phyloP scores from a whole-genome alignment of 1,284 basidiomycete genomes.

The Porodaedalea pini region DNA sequence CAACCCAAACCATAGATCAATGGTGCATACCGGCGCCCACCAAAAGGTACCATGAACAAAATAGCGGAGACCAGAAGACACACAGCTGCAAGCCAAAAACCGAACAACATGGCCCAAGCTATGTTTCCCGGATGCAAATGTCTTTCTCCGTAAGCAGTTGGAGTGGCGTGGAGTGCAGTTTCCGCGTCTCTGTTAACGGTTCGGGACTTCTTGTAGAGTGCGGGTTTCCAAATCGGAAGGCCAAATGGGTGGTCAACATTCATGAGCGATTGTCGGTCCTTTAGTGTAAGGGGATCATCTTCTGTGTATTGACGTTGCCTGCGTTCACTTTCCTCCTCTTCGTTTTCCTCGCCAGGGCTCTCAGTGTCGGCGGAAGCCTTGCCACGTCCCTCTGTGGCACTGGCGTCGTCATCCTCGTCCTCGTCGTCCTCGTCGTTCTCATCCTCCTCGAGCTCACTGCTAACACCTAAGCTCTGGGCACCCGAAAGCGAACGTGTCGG shows the following conservation, averaged over 20 bases:
- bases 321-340: slow-evolving; percentile 37
- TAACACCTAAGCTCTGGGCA: slow-evolving; percentile 56
- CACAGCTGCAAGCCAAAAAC: slow-evolving; percentile 84
- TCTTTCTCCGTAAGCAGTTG: slow-evolving; percentile 87
- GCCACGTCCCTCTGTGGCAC: slow-evolving; percentile 16
- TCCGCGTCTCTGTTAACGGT: slow-evolving; percentile 97
- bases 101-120: slow-evolving; percentile 84
- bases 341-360: slow-evolving; percentile 31
- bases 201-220: slow-evolving; percentile 96
- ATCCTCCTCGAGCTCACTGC: slow-evolving; percentile 36
- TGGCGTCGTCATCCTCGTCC: slow-evolving; percentile 18
- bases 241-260: slow-evolving; percentile 99
- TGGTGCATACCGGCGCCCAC: slow-evolving; percentile 82
- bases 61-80: slow-evolving; percentile 70
- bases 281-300: slow-evolving; percentile 93
- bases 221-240: slow-evolving; percentile 99
- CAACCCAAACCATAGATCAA: slow-evolving; percentile 90
- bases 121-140: slow-evolving; percentile 92
- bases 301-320: slow-evolving; percentile 41
- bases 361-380: slow-evolving; percentile 30
- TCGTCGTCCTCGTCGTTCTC: slow-evolving; percentile 31
- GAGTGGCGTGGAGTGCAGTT: slow-evolving; percentile 86
- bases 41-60: slow-evolving; percentile 72
- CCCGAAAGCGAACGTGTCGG: slow-evolving; percentile 26
- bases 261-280: slow-evolving; percentile 96